Conservation (phyloP, 768 basidiomycete species). For the Hemileccinum impolitum region DNA sequence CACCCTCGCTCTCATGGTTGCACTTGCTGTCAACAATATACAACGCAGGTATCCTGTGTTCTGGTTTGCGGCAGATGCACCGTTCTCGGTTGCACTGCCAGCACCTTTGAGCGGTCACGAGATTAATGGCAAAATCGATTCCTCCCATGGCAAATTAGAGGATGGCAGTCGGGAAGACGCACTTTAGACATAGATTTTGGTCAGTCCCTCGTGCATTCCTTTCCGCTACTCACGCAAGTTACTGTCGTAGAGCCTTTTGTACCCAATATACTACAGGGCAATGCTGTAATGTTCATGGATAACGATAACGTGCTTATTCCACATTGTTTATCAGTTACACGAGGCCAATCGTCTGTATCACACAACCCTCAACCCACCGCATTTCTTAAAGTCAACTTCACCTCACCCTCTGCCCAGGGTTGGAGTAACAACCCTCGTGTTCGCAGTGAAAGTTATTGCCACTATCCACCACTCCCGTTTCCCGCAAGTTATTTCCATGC, state of each 20-base stretch:
- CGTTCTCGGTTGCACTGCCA: neutral
- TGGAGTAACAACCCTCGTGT: constrained; percentile 5
- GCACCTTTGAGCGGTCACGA: neutral
- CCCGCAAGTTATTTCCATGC: constrained; percentile 10
- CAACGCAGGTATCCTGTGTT: constrained; percentile 45
- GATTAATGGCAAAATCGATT: neutral
- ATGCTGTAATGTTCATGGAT: neutral
- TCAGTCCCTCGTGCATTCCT: constrained; percentile 2
- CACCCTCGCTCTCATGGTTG: constrained; percentile 40
- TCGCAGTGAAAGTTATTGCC: constrained; percentile 3
- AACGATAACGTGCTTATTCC: neutral
- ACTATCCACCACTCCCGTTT: constrained; percentile 4
- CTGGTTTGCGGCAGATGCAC: constrained; percentile 35
- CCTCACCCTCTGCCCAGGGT: constrained; percentile 32
- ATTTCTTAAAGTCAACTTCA: constrained; percentile 8
- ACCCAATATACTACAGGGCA: neutral
- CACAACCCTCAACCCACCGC: constrained; percentile 29
- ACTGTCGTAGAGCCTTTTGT: neutral
- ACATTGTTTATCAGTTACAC: constrained; percentile 5
- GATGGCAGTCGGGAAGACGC: neutral
- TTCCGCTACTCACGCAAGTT: constrained; percentile 4
- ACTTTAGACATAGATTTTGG: constrained; percentile 1
- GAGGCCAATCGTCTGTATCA: constrained; percentile 10
- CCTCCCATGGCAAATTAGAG: neutral
- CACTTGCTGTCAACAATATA: constrained; percentile 49